A percentile compares a stretch with the other conserved stretches of the same genome.
phyloP scores from a whole-genome alignment of 2,329 filamentous ascomycete genomes.

The Lasiodiplodia hormozganensis region DNA sequence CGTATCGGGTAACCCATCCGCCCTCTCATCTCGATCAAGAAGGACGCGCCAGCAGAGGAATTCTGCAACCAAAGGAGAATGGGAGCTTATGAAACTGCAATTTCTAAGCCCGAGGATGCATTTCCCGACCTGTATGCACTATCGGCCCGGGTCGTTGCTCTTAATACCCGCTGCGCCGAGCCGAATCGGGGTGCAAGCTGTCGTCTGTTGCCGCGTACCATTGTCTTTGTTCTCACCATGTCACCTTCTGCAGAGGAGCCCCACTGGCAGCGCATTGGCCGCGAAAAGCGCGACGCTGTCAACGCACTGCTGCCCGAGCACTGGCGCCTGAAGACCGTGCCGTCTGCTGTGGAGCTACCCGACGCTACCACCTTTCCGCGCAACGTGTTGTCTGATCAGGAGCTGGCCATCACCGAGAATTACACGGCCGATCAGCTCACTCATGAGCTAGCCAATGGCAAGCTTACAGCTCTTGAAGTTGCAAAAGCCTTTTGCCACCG shows the following conservation, averaged over 20 bases:
- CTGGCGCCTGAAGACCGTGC: slow-evolving; percentile 61
- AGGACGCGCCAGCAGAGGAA: not conserved
- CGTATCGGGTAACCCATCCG: not conserved
- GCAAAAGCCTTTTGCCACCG: slow-evolving; percentile 64
- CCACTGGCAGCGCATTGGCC: slow-evolving; percentile 58
- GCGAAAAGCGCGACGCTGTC: slow-evolving; percentile 62
- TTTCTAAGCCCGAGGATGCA: slow-evolving; percentile 6
- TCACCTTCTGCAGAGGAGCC: not conserved
- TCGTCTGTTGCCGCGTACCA: not conserved
- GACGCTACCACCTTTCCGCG: slow-evolving; percentile 46
- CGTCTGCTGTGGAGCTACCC: slow-evolving; percentile 58
- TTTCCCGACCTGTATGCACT: not conserved
- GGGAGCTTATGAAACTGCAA: not conserved
- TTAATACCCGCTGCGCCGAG: not conserved
- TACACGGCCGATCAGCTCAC: slow-evolving; percentile 50
- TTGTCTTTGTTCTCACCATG: not conserved
- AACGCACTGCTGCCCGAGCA: slow-evolving; percentile 62
- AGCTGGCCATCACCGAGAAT: slow-evolving; percentile 63
- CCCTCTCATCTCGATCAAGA: not conserved
- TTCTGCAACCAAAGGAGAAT: not conserved
- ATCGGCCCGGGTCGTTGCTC: slow-evolving; percentile 2
- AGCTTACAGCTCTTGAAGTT: slow-evolving; percentile 64
- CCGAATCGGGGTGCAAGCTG: not conserved
- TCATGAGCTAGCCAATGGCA: slow-evolving; percentile 46
- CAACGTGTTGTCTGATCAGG: slow-evolving; percentile 58